Conservation (phyloP, 139 green algal species). For the Mychonastes homosphaera region DNA sequence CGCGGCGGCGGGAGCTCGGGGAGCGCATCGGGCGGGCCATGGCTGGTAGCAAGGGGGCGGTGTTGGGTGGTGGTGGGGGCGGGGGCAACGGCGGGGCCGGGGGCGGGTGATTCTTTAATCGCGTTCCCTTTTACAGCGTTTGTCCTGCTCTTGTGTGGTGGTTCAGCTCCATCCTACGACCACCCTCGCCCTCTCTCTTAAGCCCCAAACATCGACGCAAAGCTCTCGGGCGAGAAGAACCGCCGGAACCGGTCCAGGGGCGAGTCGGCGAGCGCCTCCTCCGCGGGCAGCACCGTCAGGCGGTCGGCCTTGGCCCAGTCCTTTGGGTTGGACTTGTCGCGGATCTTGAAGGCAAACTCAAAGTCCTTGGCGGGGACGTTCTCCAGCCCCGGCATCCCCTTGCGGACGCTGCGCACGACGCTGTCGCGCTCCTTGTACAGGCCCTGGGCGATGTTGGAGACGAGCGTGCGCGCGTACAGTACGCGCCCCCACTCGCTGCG, state of each 20-base stretch:
- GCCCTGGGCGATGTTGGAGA: slow-evolving; percentile 43
- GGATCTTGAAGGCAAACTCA: slow-evolving; percentile 70
- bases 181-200: too few species aligned
- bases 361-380: slow-evolving; percentile 38
- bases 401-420: too few species aligned
- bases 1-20: too few species aligned
- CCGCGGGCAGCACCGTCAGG: slow-evolving; percentile 40
- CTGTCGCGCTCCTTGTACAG: slow-evolving; percentile 56
- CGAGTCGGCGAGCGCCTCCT: slow-evolving; percentile 25
- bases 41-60: too few species aligned
- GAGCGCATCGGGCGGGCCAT: too few species aligned
- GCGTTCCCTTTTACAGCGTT: too few species aligned
- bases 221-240: slow-evolving; percentile 18
- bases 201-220: too few species aligned
- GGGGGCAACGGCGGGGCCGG: too few species aligned
- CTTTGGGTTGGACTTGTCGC: slow-evolving; percentile 48
- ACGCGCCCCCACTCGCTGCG: slow-evolving; percentile 37
- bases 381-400: slow-evolving; percentile 9
- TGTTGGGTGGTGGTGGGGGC: too few species aligned
- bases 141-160: too few species aligned
- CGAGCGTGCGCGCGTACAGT: slow-evolving; percentile 40
- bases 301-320: slow-evolving; percentile 43
- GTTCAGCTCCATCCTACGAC: too few species aligned
- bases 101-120: too few species aligned
- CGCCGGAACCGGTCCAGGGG: slow-evolving; percentile 19